Evolutionary conservation across 768 basidiomycete species (phyloP), one percentile per base, ranked within the genome.

Genomic region (Butyriboletus loyo): DNA sequence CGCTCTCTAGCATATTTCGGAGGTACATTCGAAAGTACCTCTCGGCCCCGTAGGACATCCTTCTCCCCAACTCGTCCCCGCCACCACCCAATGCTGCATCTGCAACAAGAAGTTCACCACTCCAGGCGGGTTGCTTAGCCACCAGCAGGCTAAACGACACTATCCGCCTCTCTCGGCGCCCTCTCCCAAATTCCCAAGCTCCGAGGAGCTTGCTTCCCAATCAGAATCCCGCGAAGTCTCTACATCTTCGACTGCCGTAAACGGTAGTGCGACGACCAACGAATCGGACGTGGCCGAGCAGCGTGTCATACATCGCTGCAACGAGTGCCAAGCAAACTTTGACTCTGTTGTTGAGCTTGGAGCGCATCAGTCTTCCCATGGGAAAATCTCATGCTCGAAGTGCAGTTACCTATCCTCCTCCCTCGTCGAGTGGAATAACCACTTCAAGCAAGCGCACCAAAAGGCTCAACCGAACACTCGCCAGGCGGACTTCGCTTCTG

Each of bases 51-150:
- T 24, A 25, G 42, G 45, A 7, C 45, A 35, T 25, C 34, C 47
- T 42, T 46, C 27, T 22, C n/a, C n/a, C n/a, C 56, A 41, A 7
- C 46, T 43, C 22, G 36, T 35, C 39, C 32, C 57, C 13, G 2
- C 64, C 6, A 1, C 64, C 6, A 62, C 60, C 41, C 39, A 49
- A 47, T 67, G 66, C 53, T 56, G 43, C 39, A 22, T 64, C 36
- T 67, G 66, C 59, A 56, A 63, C 49, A 68, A 65, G 53, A 59
- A 49, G 47, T 68, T 64, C 24, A 39, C 60, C 11, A 52, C 67
- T 22, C 32, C 57, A 5, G 37, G 0, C 17, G 66, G 42, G 13
- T 50, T 67, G 31, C 39, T 49, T 17, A 42, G 40, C 19, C 66
- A 67, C 43, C 66, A 56, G 51, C 58, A 53, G 4, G 64, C 55